Evolutionary conservation across 768 basidiomycete genomes (phyloP), one percentile per base, ranked within the genome.

Genomic region (Boletales sp.): DNA sequence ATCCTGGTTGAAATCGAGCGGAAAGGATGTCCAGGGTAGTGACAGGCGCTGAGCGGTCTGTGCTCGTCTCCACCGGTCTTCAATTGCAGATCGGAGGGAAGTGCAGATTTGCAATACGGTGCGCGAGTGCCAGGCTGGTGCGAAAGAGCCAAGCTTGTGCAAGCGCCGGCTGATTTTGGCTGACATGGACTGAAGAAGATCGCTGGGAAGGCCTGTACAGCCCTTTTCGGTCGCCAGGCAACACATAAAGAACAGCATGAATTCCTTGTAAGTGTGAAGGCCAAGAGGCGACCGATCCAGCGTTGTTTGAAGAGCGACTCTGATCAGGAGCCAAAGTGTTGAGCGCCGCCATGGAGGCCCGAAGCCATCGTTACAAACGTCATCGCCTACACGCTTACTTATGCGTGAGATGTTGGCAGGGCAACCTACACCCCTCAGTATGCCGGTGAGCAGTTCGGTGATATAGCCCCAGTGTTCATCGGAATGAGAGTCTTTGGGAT

Each of bases 311-410:
- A 78, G 53, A 1, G 69, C 66, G 4, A 81, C 74, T 8, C 79
- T 73, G 30, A 78, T 59, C 12, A 77, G 56, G 4, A 80, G 71
- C 79, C 79, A 82, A 11, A 78, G 62, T 0, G 76, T 62, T 6
- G 77, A 76, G 18, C 80, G 68, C 29, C 81, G 64, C 79, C 79
- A 82, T 66, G 80, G 47, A 8, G 68, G 61, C 29, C 53, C 43
- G 2, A 72, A 63, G 18, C 64, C 48, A 5, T 66, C 35, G 72
- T 75, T 75, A 2, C 75, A 62, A 3, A 78, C 72, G 19, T 81
- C 74, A 45, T 81, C 78, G 8, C 65, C 67, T 0, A 79, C 64
- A 10, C 75, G 72, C 56, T 81, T 81, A 10, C 47, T 54, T 17
- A 75, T 68, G 10, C 65, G 57, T 32, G 29, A 19, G 5, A 67